Conservation (phyloP, 805 yeast genomes). For the Huiozyma naganishii region DNA sequence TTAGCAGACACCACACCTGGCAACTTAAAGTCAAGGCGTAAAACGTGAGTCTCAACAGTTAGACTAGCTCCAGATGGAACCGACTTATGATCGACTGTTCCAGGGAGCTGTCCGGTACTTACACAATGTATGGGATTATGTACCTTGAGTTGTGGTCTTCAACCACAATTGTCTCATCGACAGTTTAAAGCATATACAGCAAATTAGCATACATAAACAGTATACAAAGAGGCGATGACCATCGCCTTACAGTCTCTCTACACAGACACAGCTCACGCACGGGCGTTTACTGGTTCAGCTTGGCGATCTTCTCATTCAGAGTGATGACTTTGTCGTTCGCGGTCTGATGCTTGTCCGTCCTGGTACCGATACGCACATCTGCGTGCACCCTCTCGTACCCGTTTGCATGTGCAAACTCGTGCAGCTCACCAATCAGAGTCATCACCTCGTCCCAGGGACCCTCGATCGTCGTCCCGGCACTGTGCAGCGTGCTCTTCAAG, state of each 20-base stretch:
- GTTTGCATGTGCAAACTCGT: slow-evolving; percentile 55
- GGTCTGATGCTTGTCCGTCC: slow-evolving; percentile 62
- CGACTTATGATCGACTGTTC: too few relatives aligned
- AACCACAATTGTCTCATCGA: too few relatives aligned
- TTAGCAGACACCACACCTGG: too few relatives aligned
- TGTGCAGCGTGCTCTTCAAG: slow-evolving; percentile 61
- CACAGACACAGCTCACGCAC: too few relatives aligned
- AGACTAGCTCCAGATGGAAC: too few relatives aligned
- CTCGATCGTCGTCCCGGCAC: slow-evolving; percentile 85
- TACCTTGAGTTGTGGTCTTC: too few relatives aligned
- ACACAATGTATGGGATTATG: too few relatives aligned
- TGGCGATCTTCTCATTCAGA: slow-evolving; percentile 43
- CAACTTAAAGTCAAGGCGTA: too few relatives aligned
- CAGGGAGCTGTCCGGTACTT: too few relatives aligned
- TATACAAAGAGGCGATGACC: not conserved
- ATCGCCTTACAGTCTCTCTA: not conserved
- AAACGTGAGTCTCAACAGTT: too few relatives aligned
- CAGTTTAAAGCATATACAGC: too few relatives aligned
- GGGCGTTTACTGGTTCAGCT: not conserved
- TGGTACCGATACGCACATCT: slow-evolving; percentile 79
- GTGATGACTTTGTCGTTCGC: slow-evolving; percentile 63
- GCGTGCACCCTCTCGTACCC: slow-evolving; percentile 76
- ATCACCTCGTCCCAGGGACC: slow-evolving; percentile 92
- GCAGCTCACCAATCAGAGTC: slow-evolving; percentile 67
- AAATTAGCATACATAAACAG: not conserved